Base-by-base conservation (phyloP, 495 filamentous ascomycete genomes). In the Lineolata rhizophorae region DNA sequence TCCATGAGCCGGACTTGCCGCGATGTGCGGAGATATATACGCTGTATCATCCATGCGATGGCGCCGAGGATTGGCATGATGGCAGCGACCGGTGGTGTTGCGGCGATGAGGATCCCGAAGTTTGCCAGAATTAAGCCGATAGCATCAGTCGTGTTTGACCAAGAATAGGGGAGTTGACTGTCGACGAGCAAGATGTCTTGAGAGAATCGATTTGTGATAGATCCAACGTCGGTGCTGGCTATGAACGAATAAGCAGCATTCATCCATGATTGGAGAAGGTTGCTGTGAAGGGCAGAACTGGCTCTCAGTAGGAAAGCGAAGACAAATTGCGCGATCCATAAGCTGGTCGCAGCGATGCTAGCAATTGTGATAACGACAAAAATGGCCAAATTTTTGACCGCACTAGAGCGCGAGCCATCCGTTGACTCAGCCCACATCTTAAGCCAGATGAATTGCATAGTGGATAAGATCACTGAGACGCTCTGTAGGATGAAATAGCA, bases 1-100 rank as follows among this genome's bases (percentile, higher is more conserved):
- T 75, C 70, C 14, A 76, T 49, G 27, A 70, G 54, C 20, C 70
- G 65, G 3, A 76, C 46, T 39, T 74, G 70, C 2, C 69, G 61
- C 1, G 69, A 73, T 1, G 71, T 76, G 8, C 64, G 57, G 3
- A 77, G 54, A 36, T 77, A 77, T 21, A 63, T 49, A 32, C 62
- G 65, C 38, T 73, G 66, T 3, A 76, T 54, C 11, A 60, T 18
- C 35, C 63, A 72, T 3, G 70, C 35, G 16, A 55, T 41, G 8
- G 62, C 30, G 3, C 15, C 21, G 4, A 40, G 12, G 12, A 44
- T 11, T 5, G 44, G 37, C 17, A 45, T 25, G 10, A 15, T 28
- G 1, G 34, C 37, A 1, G 35, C 42, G 2, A 41, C 22, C 3
- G 25, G 28, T 14, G 35, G 35, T 5, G 39, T 36, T n/a, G 32